Evolutionary conservation across 768 basidiomycete species (phyloP).

Genomic region (Russula sp.): DNA sequence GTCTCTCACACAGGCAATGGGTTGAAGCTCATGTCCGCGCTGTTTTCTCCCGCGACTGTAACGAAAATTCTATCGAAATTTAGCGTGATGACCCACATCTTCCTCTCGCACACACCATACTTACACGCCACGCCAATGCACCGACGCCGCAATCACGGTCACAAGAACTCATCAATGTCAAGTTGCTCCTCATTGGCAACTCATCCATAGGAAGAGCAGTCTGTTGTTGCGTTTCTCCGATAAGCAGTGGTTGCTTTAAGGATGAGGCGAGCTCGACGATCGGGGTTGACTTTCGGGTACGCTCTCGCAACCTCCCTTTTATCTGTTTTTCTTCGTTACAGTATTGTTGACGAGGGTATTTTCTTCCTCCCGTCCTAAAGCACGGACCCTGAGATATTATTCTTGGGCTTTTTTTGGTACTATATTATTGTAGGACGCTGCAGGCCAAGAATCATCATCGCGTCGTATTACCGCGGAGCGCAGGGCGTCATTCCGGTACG

Average conservation of each 20-base stretch:
- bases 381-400: neutral
- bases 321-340: too few relatives aligned
- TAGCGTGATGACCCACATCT: too few relatives aligned
- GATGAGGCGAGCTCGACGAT: constrained; percentile 89
- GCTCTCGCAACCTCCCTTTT: constrained; percentile 34
- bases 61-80: too few relatives aligned
- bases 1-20: too few relatives aligned
- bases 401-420: neutral
- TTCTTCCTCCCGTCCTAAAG: neutral
- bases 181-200: constrained; percentile 82
- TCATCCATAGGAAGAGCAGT: constrained; percentile 92
- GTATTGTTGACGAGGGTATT: neutral
- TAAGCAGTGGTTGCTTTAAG: constrained; percentile 87
- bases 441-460: constrained; percentile 94
- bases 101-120: too few relatives aligned
- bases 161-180: constrained; percentile 54
- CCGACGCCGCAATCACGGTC: neutral
- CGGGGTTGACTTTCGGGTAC: constrained; percentile 82
- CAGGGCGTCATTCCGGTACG: constrained; percentile 77
- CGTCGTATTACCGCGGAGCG: constrained; percentile 84
- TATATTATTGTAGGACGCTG: constrained; percentile 66
- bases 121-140: too few relatives aligned
- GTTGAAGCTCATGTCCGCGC: too few relatives aligned
- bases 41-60: too few relatives aligned
- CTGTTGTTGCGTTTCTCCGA: constrained; percentile 93